Evolutionary conservation across 345 rosid genomes (phyloP).

Genomic region (Brassica nigra): DNA sequence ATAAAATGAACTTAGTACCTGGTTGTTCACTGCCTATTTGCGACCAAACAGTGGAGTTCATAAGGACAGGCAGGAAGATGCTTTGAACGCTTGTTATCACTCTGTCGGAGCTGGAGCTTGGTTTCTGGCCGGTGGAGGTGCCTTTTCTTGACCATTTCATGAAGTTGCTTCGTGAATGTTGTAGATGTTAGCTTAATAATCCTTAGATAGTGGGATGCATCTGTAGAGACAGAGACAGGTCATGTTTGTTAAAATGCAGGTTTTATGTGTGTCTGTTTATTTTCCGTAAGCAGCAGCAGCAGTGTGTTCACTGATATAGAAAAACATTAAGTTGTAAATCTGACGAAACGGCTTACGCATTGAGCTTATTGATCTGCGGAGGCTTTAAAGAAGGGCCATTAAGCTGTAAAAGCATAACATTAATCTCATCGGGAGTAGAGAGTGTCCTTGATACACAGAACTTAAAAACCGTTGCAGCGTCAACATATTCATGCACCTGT

Average conservation of each 20-base stretch:
- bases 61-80: neutral
- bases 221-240: too few species aligned
- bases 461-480: constrained; percentile 85
- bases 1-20: neutral
- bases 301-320: neutral
- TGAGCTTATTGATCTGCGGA: constrained; percentile 61
- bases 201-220: too few species aligned
- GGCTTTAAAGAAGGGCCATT: constrained; percentile 39
- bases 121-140: neutral
- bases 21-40: neutral
- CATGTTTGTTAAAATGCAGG: too few species aligned
- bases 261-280: too few species aligned
- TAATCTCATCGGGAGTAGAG: constrained; percentile 50
- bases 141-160: neutral
- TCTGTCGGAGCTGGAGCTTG: neutral
- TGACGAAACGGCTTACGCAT: neutral
- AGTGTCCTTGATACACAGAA: constrained; percentile 74
- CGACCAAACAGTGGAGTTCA: neutral
- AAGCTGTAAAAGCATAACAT: neutral
- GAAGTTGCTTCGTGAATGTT: neutral
- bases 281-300: too few species aligned
- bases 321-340: neutral
- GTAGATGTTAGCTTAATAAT: neutral
- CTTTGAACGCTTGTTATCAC: neutral
- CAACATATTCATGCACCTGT: constrained; percentile 92